Conservation (phyloP, 306 rosid genomes). For the Ormosia emarginata region DNA sequence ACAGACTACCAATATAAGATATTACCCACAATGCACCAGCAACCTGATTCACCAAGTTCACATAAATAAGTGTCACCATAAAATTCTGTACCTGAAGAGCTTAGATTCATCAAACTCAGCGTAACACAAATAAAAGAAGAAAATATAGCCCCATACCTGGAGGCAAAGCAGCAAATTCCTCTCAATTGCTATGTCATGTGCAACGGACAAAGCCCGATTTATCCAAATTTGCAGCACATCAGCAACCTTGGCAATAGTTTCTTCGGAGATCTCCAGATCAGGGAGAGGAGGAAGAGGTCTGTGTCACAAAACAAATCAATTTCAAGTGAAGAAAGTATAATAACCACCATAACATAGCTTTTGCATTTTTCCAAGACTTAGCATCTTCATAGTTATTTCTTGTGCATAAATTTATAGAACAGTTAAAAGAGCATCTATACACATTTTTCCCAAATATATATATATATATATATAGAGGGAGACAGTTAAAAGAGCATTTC, state of each 20-base stretch:
- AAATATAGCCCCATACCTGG: conserved; percentile 41
- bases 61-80: neutral
- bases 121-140: neutral
- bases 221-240: conserved; percentile 62
- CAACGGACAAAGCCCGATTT: conserved; percentile 60
- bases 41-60: conserved; percentile 54
- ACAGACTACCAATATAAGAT: conserved; percentile 70
- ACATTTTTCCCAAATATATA: neutral
- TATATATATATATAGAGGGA: no score
- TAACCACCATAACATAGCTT: neutral
- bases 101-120: neutral
- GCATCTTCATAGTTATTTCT: neutral
- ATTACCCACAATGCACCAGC: conserved; percentile 53
- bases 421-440: neutral
- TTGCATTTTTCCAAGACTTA: neutral
- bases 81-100: neutral
- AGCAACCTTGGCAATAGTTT: conserved; percentile 49
- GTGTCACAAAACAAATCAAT: conserved; percentile 16
- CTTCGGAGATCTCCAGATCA: conserved; percentile 87
- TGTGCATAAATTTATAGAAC: neutral
- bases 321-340: neutral
- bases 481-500: no score
- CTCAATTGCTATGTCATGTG: conserved; percentile 75
- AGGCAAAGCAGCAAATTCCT: conserved; percentile 65
- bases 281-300: conserved; percentile 99